These are phyloP conservation scores for Picea glauca DNA, from an alignment of 75 land plant genomes.

Conservation along the genomic window DNA sequence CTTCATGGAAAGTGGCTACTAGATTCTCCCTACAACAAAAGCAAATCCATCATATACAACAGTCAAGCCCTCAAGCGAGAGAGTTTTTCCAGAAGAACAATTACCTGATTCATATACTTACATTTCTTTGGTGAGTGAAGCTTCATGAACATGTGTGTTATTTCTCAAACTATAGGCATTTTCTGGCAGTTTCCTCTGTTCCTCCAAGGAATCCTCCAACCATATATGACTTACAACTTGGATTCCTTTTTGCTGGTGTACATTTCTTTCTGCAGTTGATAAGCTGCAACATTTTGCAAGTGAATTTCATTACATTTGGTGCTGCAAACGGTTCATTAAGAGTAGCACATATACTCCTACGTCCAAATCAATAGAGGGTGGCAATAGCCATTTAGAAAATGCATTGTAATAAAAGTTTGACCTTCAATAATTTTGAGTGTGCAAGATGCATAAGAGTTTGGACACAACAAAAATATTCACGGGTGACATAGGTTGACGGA, in stretches of 20 bases:
- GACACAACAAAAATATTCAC: background rate
- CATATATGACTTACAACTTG: constrained; percentile 61
- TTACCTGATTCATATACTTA: constrained; percentile 4
- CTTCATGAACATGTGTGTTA: constrained; percentile 5
- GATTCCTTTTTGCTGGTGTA: constrained; percentile 32
- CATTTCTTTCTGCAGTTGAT: constrained; percentile 33
- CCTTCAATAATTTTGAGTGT: background rate
- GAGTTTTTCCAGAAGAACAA: background rate
- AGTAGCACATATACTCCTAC: background rate
- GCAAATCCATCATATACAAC: background rate
- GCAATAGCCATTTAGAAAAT: background rate
- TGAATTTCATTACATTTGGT: background rate
- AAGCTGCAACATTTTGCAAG: constrained; percentile 35
- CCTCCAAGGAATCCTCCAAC: constrained; percentile 68
- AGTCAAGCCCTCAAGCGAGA: background rate
- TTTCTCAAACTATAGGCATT: constrained; percentile 38
- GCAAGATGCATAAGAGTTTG: background rate
- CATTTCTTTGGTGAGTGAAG: constrained; percentile 13
- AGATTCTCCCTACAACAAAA: background rate
- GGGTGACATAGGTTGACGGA: background rate
- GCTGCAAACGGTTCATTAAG: background rate
- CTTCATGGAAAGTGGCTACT: background rate
- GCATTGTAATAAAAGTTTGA: background rate
- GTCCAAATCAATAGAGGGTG: background rate
- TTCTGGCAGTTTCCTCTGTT: constrained; percentile 27